phyloP scores from a whole-genome alignment of 2,329 filamentous ascomycete genomes.

The Aureobasidium sp. region DNA sequence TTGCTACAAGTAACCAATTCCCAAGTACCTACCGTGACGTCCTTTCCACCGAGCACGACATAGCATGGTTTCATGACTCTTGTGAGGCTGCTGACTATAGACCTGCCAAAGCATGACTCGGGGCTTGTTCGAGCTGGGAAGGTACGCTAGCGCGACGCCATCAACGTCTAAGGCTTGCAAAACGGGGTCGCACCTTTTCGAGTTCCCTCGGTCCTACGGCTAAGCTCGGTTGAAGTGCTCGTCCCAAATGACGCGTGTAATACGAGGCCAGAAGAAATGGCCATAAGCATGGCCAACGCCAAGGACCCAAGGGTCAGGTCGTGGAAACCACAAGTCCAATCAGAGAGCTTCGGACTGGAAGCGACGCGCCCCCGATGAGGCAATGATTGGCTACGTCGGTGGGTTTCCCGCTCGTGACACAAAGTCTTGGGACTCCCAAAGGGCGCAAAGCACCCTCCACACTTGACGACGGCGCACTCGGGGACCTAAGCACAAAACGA shows the following conservation, averaged over 20 bases:
- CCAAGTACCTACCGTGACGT: neutral
- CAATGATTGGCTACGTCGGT: constrained; percentile 6
- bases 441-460: neutral
- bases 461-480: neutral
- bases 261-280: neutral
- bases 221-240: neutral
- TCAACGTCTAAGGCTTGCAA: constrained; percentile 11
- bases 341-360: neutral
- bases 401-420: neutral
- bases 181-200: neutral
- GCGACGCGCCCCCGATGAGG: neutral
- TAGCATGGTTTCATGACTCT: constrained; percentile 4
- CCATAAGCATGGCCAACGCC: neutral
- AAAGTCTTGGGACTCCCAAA: neutral
- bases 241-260: constrained; percentile 9
- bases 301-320: neutral
- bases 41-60: neutral
- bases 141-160: neutral
- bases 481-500: neutral
- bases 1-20: neutral
- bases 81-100: neutral
- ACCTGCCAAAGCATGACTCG: constrained; percentile 12
- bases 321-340: neutral
- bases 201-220: neutral
- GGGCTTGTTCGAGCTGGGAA: neutral